Evolutionary conservation across 208 protist species (phyloP).

Genomic region (Kentomonas sorsogonicus): DNA sequence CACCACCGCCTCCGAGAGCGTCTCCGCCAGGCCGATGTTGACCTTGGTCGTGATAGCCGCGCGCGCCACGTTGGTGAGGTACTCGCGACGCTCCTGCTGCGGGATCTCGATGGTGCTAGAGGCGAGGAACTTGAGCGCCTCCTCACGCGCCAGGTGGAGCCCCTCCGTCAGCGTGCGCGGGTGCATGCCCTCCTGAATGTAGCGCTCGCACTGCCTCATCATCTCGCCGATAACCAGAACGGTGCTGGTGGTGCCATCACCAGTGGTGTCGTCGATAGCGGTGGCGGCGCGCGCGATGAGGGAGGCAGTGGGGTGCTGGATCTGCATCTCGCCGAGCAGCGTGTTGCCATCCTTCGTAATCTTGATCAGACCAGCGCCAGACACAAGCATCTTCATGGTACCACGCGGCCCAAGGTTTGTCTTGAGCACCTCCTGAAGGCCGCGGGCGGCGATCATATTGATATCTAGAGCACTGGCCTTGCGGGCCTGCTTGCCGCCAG

Average conservation of each 20-base stretch:
- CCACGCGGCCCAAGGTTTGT: constrained; percentile 99
- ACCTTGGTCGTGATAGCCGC: constrained; percentile 96
- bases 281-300: constrained; percentile 99
- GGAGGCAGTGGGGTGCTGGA: constrained; percentile 99
- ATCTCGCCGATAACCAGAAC: constrained; percentile 99
- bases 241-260: constrained; percentile 99
- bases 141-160: constrained; percentile 94
- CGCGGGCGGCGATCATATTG: constrained; percentile 98
- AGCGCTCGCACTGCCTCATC: constrained; percentile 97
- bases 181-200: constrained; percentile 98
- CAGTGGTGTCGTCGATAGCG: constrained; percentile 99
- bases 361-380: constrained; percentile 98
- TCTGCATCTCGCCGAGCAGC: constrained; percentile 99
- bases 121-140: constrained; percentile 91
- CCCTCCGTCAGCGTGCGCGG: constrained; percentile 97
- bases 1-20: constrained; percentile 93
- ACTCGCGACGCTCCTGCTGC: constrained; percentile 72
- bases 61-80: constrained; percentile 94
- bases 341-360: constrained; percentile 99
- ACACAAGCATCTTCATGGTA: constrained; percentile 99
- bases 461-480: constrained; percentile 93
- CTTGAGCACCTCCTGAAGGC: constrained; percentile 97
- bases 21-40: constrained; percentile 50
- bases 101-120: constrained; percentile 66
- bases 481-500: constrained; percentile 73